Percentiles rank a stretch among this genome's conserved stretches.
Conservation (phyloP, 176 grass and related monocot genomes). For the Eremochloa ophiuroides region DNA sequence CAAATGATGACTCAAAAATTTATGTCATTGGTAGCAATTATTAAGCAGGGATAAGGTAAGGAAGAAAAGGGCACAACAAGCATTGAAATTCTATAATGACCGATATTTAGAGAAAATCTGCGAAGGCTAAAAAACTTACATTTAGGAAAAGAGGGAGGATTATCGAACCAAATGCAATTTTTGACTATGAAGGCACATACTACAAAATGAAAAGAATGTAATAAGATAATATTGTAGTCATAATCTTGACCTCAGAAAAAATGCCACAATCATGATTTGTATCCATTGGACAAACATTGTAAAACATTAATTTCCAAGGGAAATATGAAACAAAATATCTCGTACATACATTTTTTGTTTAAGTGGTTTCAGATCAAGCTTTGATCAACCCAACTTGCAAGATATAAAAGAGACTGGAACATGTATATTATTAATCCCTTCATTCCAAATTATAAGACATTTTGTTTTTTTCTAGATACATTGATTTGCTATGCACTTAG, state of each 20-base stretch:
- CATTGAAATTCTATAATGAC: background rate
- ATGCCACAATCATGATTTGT: background rate
- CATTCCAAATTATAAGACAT: too few relatives aligned
- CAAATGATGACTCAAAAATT: background rate
- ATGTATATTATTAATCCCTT: background rate
- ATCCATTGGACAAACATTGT: background rate
- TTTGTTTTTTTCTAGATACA: too few relatives aligned
- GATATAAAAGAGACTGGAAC: constrained; percentile 15
- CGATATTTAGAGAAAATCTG: background rate
- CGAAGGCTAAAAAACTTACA: background rate
- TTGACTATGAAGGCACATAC: background rate
- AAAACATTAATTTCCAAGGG: background rate
- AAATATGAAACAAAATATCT: constrained; percentile 1
- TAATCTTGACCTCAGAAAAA: background rate
- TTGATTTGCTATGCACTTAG: too few relatives aligned
- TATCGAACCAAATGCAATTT: background rate
- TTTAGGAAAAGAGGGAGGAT: background rate
- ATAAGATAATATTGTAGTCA: background rate
- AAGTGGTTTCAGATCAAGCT: background rate
- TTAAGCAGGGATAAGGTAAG: background rate
- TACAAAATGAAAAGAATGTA: background rate
- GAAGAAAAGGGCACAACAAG: background rate
- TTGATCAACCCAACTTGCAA: constrained; percentile 30
- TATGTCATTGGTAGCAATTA: background rate
- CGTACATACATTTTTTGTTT: background rate